Base-by-base conservation (phyloP, 2,329 filamentous ascomycete genomes). In the Rhynchosporium agropyri region DNA sequence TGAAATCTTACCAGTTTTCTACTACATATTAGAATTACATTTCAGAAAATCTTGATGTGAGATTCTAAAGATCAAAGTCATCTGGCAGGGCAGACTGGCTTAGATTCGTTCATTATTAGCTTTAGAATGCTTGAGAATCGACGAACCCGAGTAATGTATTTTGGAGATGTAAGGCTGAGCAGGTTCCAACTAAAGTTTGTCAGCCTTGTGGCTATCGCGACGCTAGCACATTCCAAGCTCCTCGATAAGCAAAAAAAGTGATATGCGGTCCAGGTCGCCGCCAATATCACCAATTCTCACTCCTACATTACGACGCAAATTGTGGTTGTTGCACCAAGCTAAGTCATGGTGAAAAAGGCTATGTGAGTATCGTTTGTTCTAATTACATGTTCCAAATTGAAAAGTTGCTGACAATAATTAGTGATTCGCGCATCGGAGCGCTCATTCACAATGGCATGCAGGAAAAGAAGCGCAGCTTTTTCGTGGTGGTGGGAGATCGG, bases 381-480 rank as follows among this genome's bases (percentile, higher is more conserved):
- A 20, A 33, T 8, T 6, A 54, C 13, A 36, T 8, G 4, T 54
- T 12, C 3, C 28, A 8, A 36, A 8, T 31, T 2, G 26, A 7
- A 38, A 29, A 50, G 29, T 50, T 13, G 46, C 65, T 69, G 49
- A 71, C 48, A 13, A 56, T 45, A 49, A 61, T 38, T 67, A 92
- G 91, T 74, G 92, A 97, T 78, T 90, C 90, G 79, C 90, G 92
- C 77, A 96, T 97, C 73, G 90, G 89, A 65, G 89, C 92, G 77
- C 87, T 97, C 71, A 94, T 97, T 74, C 87, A 89, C 76, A 97
- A 97, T 89, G 90, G 90, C 69, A 83, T 93, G 66, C 91, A 91
- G 77, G 92, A 97, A 77, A 97, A 97, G 85, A 98, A 98, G 81
- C 87, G 95, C 77, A 96, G 91, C 80, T 97, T 99, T 81, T 96